phyloP scores from a whole-genome alignment of 495 filamentous ascomycete species.

The Terfezia claveryi region DNA sequence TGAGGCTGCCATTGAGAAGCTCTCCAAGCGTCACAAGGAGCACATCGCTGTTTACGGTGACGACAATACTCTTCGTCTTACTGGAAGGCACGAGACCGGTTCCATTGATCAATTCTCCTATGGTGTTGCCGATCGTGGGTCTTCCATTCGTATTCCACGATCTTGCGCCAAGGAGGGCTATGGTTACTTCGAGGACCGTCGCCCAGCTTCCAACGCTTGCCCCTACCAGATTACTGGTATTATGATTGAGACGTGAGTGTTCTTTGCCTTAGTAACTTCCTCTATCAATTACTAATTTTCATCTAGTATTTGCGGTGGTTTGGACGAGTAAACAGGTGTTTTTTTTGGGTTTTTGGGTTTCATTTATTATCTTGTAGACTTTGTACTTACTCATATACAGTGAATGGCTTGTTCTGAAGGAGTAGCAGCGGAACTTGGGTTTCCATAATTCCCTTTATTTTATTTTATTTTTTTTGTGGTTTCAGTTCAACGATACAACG shows the following conservation, averaged over 20 bases:
- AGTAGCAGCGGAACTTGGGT: neutral
- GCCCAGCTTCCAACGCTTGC: constrained; percentile 86
- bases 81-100: constrained; percentile 87
- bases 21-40: constrained; percentile 70
- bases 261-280: neutral
- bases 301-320: neutral
- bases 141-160: constrained; percentile 80
- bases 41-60: constrained; percentile 96
- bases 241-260: constrained; percentile 45
- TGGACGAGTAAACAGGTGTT: neutral
- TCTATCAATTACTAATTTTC: neutral
- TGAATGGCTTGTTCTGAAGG: neutral
- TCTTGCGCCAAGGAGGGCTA: constrained; percentile 77
- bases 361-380: neutral
- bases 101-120: constrained; percentile 84
- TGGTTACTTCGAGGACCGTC: constrained; percentile 95
- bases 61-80: constrained; percentile 76
- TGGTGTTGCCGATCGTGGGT: constrained; percentile 90
- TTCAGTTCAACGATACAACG: too few relatives aligned
- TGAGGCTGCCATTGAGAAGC: constrained; percentile 67
- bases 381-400: neutral
- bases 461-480: neutral
- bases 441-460: neutral
- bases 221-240: constrained; percentile 94
- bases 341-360: neutral